phyloP scores from a whole-genome alignment of 805 yeast species.

The Suhomyces prunicola region DNA sequence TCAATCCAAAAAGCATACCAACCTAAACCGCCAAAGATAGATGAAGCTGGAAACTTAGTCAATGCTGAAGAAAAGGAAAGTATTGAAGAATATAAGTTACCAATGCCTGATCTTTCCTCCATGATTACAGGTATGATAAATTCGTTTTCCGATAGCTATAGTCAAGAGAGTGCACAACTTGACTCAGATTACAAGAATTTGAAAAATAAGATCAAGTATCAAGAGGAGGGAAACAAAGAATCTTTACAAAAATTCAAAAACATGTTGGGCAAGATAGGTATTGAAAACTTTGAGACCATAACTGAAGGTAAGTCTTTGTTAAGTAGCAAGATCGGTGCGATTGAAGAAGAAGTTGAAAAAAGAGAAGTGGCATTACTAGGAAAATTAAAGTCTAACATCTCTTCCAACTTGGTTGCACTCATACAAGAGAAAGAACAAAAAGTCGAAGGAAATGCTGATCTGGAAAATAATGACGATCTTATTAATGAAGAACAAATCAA shows the following conservation, averaged over 20 bases:
- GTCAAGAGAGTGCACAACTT: constrained; percentile 44
- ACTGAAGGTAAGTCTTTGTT: constrained; percentile 26
- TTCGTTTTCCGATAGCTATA: constrained; percentile 55
- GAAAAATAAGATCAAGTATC: constrained; percentile 45
- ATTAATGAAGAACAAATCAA: constrained; percentile 11
- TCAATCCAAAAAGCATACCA: constrained; percentile 16
- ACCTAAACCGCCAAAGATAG: constrained; percentile 35
- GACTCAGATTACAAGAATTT: constrained; percentile 19
- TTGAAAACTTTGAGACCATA: constrained; percentile 20
- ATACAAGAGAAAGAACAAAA: constrained; percentile 35
- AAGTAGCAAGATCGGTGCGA: constrained; percentile 13
- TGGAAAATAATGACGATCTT: constrained; percentile 7
- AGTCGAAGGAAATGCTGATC: constrained; percentile 3
- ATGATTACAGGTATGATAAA: constrained; percentile 43
- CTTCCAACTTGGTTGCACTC: constrained; percentile 41
- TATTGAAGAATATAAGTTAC: constrained; percentile 20
- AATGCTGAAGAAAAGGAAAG: constrained; percentile 3
- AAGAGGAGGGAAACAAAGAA: constrained; percentile 44
- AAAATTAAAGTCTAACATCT: constrained; percentile 40
- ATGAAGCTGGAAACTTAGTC: constrained; percentile 27
- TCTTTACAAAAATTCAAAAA: constrained; percentile 23
- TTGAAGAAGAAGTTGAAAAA: constrained; percentile 12
- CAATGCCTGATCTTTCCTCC: constrained; percentile 30
- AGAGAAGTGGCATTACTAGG: constrained; percentile 23
- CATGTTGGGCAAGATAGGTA: constrained; percentile 32